Conservation (phyloP, 139 green algal species). For the Desmodesmus armatus region DNA sequence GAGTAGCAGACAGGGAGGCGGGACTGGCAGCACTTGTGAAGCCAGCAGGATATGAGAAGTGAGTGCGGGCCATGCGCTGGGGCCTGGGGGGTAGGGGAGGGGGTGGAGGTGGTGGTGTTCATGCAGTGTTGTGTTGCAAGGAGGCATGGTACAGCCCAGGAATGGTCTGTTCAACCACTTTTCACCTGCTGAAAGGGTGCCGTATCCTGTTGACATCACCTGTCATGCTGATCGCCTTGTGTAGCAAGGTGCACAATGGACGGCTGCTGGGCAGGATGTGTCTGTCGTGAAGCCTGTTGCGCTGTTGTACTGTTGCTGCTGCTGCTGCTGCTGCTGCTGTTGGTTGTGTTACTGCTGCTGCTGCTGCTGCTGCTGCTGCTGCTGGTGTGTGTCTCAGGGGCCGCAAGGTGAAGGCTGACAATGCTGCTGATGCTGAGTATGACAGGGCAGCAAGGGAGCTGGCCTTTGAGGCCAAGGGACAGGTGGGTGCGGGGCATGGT, state of each 20-base stretch:
- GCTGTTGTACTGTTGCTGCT: not conserved
- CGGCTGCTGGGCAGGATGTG: no score
- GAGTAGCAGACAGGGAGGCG: constrained; percentile 42
- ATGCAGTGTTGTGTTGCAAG: no score
- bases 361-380: not conserved
- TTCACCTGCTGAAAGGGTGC: no score
- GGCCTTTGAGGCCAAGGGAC: constrained; percentile 77
- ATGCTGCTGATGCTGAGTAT: constrained; percentile 72
- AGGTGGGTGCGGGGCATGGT: no score
- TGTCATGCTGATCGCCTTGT: no score
- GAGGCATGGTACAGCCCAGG: no score
- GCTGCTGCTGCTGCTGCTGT: not conserved
- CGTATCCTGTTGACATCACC: no score
- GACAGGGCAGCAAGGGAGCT: constrained; percentile 78
- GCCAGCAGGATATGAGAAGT: constrained; percentile 60
- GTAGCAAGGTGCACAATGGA: no score
- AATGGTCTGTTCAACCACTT: no score
- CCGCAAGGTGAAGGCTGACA: constrained; percentile 58
- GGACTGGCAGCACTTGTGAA: constrained; percentile 50
- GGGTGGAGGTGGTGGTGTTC: no score
- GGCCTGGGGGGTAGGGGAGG: no score
- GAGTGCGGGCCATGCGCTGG: constrained; percentile 40
- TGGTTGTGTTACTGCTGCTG: not conserved
- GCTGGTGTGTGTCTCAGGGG: constrained; percentile 41
- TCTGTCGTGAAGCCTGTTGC: not conserved